Conservation (phyloP, 2,329 filamentous ascomycete genomes). For the Setomelanomma holmii region DNA sequence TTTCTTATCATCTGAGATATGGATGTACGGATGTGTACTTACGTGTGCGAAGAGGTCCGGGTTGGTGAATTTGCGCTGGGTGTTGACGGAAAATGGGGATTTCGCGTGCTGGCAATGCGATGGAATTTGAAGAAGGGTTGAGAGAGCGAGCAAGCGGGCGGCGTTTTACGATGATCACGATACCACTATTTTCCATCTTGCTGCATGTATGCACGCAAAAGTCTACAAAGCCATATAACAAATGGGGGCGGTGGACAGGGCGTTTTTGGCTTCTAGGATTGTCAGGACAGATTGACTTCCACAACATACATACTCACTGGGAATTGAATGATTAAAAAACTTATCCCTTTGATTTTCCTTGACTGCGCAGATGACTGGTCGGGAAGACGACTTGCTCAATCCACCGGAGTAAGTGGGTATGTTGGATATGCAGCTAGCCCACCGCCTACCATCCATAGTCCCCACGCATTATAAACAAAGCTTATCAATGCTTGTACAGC, state of each 20-base stretch:
- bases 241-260: not conserved
- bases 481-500: not conserved
- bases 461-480: not conserved
- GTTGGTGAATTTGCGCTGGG: not conserved
- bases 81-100: not conserved
- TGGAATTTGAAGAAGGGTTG: not conserved
- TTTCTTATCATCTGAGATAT: no score
- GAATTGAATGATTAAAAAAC: no score
- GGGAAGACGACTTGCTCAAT: no score
- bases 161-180: not conserved
- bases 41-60: conserved; percentile 3
- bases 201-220: conserved; percentile 1
- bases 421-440: not conserved
- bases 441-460: not conserved
- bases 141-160: not conserved
- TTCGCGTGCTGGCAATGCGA: not conserved
- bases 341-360: no score
- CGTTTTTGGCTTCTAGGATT: conserved; percentile 1
- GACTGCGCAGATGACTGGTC: no score
- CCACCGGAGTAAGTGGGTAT: not conserved
- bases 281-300: not conserved
- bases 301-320: not conserved
- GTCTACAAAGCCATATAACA: not conserved
- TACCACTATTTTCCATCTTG: not conserved
- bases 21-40: no score